These are phyloP conservation scores for Hyphopichia homilentoma DNA, from an alignment of 805 yeast species.

Conservation along the genomic window DNA sequence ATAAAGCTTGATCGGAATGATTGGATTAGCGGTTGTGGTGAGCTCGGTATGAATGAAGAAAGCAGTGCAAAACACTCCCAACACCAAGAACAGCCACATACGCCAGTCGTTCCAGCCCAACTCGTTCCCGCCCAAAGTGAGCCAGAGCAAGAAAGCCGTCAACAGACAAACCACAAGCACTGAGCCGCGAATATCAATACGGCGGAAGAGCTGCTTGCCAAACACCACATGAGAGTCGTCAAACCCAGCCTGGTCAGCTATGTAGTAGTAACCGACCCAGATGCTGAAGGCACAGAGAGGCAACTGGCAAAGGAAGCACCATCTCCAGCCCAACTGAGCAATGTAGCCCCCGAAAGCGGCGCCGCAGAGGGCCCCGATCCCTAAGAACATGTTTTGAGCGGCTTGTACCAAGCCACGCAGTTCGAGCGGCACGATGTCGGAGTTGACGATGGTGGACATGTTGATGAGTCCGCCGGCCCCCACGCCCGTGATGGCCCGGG, in stretches of 20 bases:
- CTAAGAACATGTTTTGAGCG: constrained; percentile 32
- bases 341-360: constrained; percentile 62
- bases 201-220: constrained; percentile 8
- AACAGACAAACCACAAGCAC: constrained; percentile 27
- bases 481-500: constrained; percentile 36
- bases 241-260: constrained; percentile 24
- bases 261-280: constrained; percentile 21
- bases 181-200: constrained; percentile 34
- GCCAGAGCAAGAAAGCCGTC: constrained; percentile 23
- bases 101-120: constrained; percentile 12
- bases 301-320: constrained; percentile 51
- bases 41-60: constrained; percentile 17
- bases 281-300: constrained; percentile 47
- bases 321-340: constrained; percentile 63
- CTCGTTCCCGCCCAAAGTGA: constrained; percentile 21
- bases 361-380: constrained; percentile 57
- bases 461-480: constrained; percentile 42
- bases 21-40: constrained; percentile 23
- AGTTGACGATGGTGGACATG: constrained; percentile 34
- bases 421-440: constrained; percentile 33
- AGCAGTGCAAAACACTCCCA: constrained; percentile 9
- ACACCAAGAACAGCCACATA: constrained; percentile 10
- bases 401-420: constrained; percentile 40
- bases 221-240: constrained; percentile 2
- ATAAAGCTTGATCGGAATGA: constrained; percentile 27